These are phyloP conservation scores for Phellopilus nigrolimitatus DNA, from an alignment of 1,284 basidiomycete species.

Conservation along the genomic window DNA sequence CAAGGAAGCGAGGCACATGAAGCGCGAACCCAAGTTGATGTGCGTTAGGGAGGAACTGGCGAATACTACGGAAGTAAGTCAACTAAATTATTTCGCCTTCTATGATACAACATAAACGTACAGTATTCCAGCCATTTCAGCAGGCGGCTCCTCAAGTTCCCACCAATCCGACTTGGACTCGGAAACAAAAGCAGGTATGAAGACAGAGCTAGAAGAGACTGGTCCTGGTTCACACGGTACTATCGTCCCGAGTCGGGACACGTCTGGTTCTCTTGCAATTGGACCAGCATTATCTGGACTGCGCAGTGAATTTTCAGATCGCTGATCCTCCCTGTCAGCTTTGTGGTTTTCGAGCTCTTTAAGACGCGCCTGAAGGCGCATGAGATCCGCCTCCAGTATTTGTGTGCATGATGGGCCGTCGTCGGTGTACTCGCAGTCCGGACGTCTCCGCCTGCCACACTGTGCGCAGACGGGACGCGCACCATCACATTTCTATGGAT, in stretches of 20 bases:
- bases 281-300: too few relatives aligned
- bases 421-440: constrained; percentile 40
- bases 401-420: constrained; percentile 32
- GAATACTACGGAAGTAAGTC: constrained; percentile 17
- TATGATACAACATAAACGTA: constrained; percentile 13
- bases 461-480: constrained; percentile 34
- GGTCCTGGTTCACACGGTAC: not conserved
- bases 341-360: constrained; percentile 35
- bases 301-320: too few relatives aligned
- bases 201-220: not conserved
- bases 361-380: constrained; percentile 33
- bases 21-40: constrained; percentile 33
- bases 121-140: constrained; percentile 21
- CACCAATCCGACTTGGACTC: constrained; percentile 12
- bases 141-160: constrained; percentile 21
- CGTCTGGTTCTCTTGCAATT: not conserved
- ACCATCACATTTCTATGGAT: constrained; percentile 38
- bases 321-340: not conserved
- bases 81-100: not conserved
- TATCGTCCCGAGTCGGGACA: not conserved
- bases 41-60: constrained; percentile 24
- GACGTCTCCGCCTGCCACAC: constrained; percentile 32
- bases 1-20: constrained; percentile 28
- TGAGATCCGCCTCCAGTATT: constrained; percentile 35
- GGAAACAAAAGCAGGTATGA: not conserved